These are phyloP conservation scores for Paraurostyla sp. DNA, from an alignment of 73 alveolate genomes.

Conservation along the genomic window DNA sequence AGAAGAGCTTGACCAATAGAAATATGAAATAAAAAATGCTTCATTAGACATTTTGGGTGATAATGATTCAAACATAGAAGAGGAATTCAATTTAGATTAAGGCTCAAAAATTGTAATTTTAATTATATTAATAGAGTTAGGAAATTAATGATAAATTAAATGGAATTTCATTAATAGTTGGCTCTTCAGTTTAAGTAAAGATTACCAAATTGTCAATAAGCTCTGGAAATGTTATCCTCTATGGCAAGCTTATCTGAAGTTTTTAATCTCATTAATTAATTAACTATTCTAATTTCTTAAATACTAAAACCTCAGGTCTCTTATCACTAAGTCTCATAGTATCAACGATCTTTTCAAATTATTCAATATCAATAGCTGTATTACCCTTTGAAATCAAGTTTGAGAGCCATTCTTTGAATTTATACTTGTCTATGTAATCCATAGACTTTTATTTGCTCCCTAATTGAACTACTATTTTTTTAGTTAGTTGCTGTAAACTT, in stretches of 20 bases:
- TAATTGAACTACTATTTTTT: slow-evolving; percentile 6
- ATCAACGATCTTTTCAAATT: not conserved
- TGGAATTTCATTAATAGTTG: not conserved
- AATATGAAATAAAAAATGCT: not conserved
- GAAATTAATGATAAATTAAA: slow-evolving; percentile 25
- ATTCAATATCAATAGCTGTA: not conserved
- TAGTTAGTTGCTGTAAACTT: not conserved
- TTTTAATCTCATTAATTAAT: slow-evolving; percentile 10
- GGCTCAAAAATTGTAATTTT: not conserved
- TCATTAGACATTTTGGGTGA: slow-evolving; percentile 7
- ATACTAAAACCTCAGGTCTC: slow-evolving; percentile 26
- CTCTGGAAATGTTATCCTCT: slow-evolving; percentile 2
- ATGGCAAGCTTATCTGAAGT: not conserved
- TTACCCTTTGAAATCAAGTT: not conserved
- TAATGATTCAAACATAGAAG: not conserved
- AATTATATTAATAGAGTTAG: not conserved
- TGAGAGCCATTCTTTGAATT: slow-evolving; percentile 14
- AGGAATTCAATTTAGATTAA: slow-evolving; percentile 17
- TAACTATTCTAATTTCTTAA: slow-evolving; percentile 33
- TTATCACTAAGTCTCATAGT: slow-evolving; percentile 8
- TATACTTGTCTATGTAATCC: slow-evolving; percentile 21
- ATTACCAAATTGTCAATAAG: slow-evolving; percentile 12
- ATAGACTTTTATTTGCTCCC: slow-evolving; percentile 17
- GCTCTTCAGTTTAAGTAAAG: not conserved
- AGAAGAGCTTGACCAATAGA: not conserved